These are phyloP conservation scores for Penstemon barbatus DNA, from an alignment of 257 asterid species.

Conservation along the genomic window DNA sequence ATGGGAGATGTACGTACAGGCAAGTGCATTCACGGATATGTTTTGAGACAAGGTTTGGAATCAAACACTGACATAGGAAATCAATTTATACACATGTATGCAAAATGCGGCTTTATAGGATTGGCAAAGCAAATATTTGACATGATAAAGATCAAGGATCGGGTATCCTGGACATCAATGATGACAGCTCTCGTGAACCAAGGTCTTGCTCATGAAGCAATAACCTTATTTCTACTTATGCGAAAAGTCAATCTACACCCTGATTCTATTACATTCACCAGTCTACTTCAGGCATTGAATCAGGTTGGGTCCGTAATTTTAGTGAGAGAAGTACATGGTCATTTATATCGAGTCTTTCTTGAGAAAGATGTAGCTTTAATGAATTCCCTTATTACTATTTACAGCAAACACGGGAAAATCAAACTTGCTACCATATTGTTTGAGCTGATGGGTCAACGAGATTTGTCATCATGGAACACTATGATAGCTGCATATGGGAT, in stretches of 20 bases:
- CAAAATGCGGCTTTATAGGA: constrained; percentile 39
- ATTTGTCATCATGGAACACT: constrained; percentile 56
- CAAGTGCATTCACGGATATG: constrained; percentile 48
- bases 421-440: constrained; percentile 40
- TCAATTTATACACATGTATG: constrained; percentile 43
- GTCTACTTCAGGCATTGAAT: constrained; percentile 50
- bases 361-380: constrained; percentile 35
- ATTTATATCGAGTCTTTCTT: constrained; percentile 29
- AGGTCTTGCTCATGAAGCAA: constrained; percentile 40
- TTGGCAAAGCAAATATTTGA: constrained; percentile 39
- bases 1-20: constrained; percentile 29
- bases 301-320: constrained; percentile 41
- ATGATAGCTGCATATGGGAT: constrained; percentile 62
- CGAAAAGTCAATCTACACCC: constrained; percentile 37
- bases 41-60: constrained; percentile 44
- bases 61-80: constrained; percentile 40
- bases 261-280: constrained; percentile 47
- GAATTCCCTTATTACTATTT: constrained; percentile 52
- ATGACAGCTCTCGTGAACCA: constrained; percentile 42
- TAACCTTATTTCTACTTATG: constrained; percentile 46
- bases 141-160: constrained; percentile 36
- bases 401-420: constrained; percentile 55
- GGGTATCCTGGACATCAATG: constrained; percentile 57
- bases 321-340: constrained; percentile 49
- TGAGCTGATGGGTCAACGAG: constrained; percentile 34